Base-by-base conservation (phyloP, 2,329 filamentous ascomycete genomes). In the Huntiella savannae region DNA sequence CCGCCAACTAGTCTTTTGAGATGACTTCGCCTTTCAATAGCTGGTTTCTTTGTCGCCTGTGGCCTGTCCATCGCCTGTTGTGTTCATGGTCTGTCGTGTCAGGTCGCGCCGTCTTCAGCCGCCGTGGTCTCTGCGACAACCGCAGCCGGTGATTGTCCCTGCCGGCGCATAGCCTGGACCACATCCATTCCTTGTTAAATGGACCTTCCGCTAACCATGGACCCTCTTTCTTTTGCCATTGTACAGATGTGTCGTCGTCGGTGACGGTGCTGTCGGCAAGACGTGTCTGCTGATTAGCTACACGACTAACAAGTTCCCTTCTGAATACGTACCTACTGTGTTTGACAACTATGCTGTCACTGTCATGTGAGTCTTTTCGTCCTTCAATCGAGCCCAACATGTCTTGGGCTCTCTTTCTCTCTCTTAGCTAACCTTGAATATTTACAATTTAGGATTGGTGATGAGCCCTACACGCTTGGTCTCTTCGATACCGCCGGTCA, bases 311-410 rank as follows among this genome's bases (percentile, higher is more conserved):
- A 96, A 96, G 60, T 98, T 98, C 64, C 91, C 91, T 33, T 95
- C 87, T 58, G 91, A 98, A 87, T 98, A 98, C 64, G 91, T 98
- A 49, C 91, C 91, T 45, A 98, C 91, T 28, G 91, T 98, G 53
- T 98, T 98, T 65, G 91, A 98, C 66, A 98, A 98, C 68, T 98
- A 98, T 74, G 91, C 91, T 49, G 91, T 98, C 62, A 98, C 91
- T 54, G 91, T 98, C 55, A 98, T 98, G 91, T 95, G 73, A 79
- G 86, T 79, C 48, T 51, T 56, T 22, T 52, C 39, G 35, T 49
- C 40, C 12, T 41, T 32, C 34, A 10, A 32, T 10, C n/a, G 10
- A 16, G 3, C n/a, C 5, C 16, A 2, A 17, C 11, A 32, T 45
- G 22, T 17, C 8, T 33, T 46, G 43, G 46, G 38, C 45, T 39